Evolutionary conservation across 208 protist genomes (phyloP), one percentile per base, ranked within the genome.

Genomic region (Acanthamoeba polyphaga): DNA sequence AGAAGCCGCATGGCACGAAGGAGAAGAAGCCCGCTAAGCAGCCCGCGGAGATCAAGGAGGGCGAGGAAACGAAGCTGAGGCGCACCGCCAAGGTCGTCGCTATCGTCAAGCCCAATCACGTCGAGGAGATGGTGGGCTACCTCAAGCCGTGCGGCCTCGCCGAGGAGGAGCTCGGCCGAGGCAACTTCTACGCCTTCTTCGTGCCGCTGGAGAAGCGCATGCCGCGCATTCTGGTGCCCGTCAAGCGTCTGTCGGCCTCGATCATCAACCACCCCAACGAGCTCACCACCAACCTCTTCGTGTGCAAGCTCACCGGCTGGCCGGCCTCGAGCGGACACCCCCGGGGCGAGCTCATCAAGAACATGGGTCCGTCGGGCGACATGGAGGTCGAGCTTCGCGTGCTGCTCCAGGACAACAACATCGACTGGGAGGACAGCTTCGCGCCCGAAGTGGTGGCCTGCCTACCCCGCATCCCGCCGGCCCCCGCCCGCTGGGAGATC

Each of bases 301-400:
- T 95, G 46, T 64, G 78, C 64, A 90, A 74, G 84, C 32, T 95
- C 22, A 74, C 55, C 43, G 84, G 87, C 32, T 97, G 95, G 95
- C 87, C 93, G 22, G 62, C 89, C 8, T 78, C 76, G 38, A 93
- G 85, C 27, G 46, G 53, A 6, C 68, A 92, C 8, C 95, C 96
- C 53, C 7, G 84, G 32, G 96, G 95, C 60, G 51, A 66, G n/a
- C 95, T 97, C 62, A 55, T 92, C 32, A 49, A 60, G 82, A n/a
- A 96, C 17, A 91, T 97, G 85, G 98, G 98, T 32, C 51, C 94
- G 29, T 95, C 96, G n/a, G 98, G 98, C 64, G 95, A 98, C 43
- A 96, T 98, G 43, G 96, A 98, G 29, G 96, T 97, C 6, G 98
- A 99, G 89, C 98, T 96, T 3, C 87, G 96, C 51, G 96, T 96